Evolutionary conservation across 2,329 filamentous ascomycete species (phyloP), one percentile per base, ranked within the genome.

Genomic region (Capronia americana): DNA sequence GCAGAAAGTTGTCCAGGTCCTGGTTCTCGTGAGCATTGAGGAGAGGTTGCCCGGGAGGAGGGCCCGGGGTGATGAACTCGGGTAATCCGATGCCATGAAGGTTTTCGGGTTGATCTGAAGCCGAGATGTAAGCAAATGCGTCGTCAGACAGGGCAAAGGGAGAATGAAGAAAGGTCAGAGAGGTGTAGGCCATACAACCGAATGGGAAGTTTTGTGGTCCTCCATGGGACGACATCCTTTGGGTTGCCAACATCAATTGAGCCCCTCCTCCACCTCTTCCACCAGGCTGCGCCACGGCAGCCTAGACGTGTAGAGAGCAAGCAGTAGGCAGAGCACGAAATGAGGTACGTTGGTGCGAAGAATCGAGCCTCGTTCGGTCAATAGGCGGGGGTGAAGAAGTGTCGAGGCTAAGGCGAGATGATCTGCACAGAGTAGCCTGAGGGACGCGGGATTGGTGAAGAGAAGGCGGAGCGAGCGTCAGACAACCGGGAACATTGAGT

Each of bases 211-310:
- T 70, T 56, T 70, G 66, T 61, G 71, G 71, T 68, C 71, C 69
- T 44, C 68, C 70, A 69, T 72, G 70, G 66, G 71, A 73, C 66
- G 69, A 71, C 71, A 73, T 73, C 53, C 61, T 73, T 65, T 70
- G 71, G 48, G 67, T 69, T 46, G 70, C 69, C 70, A 72, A 69
- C 71, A 72, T 71, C 44, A 61, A 68, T 57, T 28, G 34, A 46
- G 28, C 41, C 34, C 44, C 64, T 46, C 65, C 60, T 55, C 65
- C 64, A 57, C 62, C 65, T 61, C 62, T 61, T 61, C 68, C 48
- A 61, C 57, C 55, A 64, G 64, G 58, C 66, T 65, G 61, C 69
- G 17, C 57, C 23, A 23, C 23, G 44, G 60, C 64, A 67, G 67
- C 65, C 68, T 61, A 41, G 48, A 46, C 20, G 24, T 59, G 44